Percentiles rank a stretch among this genome's conserved stretches.
These are phyloP conservation scores for Hortiboletus campestris DNA, from an alignment of 768 basidiomycete species.

Conservation along the genomic window DNA sequence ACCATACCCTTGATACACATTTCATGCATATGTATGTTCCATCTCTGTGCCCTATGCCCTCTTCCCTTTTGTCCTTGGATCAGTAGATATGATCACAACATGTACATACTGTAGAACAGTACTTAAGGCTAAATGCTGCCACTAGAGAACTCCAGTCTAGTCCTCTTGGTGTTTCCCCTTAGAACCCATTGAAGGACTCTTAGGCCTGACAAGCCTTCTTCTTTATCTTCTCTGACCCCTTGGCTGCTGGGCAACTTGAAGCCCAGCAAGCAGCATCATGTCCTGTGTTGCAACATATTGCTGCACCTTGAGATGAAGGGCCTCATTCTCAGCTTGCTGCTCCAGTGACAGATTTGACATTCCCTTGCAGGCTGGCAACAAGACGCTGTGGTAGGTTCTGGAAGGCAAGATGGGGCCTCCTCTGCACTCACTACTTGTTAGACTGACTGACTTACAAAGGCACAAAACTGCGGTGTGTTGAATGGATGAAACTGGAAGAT, in stretches of 20 bases:
- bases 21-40: too few species aligned
- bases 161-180: too few species aligned
- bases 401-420: constrained; percentile 10
- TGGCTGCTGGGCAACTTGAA: neutral
- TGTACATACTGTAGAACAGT: too few species aligned
- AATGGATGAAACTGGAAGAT: constrained; percentile 31
- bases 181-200: too few species aligned
- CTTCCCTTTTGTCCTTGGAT: too few species aligned
- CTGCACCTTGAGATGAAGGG: neutral
- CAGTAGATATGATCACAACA: too few species aligned
- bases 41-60: too few species aligned
- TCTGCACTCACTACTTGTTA: constrained; percentile 17
- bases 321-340: neutral
- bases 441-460: neutral
- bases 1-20: too few species aligned
- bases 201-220: too few species aligned
- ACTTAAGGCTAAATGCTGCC: too few species aligned
- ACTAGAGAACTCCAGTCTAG: too few species aligned
- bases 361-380: neutral
- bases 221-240: neutral
- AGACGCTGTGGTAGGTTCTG: constrained; percentile 24
- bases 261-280: neutral
- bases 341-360: neutral
- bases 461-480: constrained; percentile 5
- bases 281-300: neutral